Conservation (phyloP, 2,329 filamentous ascomycete genomes). For the Fusarium luffae region DNA sequence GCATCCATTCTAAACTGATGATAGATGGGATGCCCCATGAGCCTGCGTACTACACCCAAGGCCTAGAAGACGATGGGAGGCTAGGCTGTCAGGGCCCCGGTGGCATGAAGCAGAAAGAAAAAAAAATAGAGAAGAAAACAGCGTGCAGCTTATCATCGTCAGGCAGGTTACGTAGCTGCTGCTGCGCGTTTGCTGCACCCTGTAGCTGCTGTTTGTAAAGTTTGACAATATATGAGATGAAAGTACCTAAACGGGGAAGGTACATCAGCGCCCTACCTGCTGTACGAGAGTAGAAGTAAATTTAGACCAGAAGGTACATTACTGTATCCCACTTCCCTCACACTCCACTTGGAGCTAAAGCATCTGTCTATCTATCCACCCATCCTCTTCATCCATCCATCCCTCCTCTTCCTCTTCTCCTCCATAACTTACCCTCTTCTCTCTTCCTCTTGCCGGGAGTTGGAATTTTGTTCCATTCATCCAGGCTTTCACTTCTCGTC, state of each 20-base stretch:
- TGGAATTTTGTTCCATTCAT: slow-evolving; percentile 56
- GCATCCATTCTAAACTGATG: slow-evolving; percentile 13
- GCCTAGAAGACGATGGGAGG: neutral
- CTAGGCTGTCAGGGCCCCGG: neutral
- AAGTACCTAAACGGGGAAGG: slow-evolving; percentile 21
- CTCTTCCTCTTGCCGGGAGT: slow-evolving; percentile 48
- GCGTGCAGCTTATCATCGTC: neutral
- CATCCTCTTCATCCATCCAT: slow-evolving; percentile 34
- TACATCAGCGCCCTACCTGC: slow-evolving; percentile 19
- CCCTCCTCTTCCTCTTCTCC: slow-evolving; percentile 41
- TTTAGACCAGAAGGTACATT: slow-evolving; percentile 37
- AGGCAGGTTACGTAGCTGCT: neutral
- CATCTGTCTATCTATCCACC: slow-evolving; percentile 41
- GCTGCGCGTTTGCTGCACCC: neutral
- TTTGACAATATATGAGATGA: slow-evolving; percentile 1
- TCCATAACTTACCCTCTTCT: slow-evolving; percentile 42
- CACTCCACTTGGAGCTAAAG: slow-evolving; percentile 39
- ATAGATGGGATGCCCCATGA: slow-evolving; percentile 17
- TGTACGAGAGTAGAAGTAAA: slow-evolving; percentile 21
- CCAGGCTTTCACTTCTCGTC: slow-evolving; percentile 55
- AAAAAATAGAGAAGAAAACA: neutral
- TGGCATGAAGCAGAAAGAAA: neutral
- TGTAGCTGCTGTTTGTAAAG: slow-evolving; percentile 22
- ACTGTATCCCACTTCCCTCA: slow-evolving; percentile 34
- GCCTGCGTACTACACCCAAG: neutral